A percentile compares a stretch with the other conserved stretches of the same genome.
Conservation (phyloP, 257 asterid genomes). For the Agastache rugosa region DNA sequence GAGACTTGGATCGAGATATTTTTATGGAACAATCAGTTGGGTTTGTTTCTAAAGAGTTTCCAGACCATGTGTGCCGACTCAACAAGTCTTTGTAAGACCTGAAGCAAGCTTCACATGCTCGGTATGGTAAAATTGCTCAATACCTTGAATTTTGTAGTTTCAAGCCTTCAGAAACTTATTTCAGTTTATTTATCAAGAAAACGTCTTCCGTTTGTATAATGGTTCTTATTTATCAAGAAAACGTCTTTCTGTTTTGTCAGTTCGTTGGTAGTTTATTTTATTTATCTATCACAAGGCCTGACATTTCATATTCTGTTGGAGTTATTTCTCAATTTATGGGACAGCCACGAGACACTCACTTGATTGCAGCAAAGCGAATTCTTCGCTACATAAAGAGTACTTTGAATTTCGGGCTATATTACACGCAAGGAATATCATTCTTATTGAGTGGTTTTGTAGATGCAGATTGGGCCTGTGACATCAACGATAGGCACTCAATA, state of each 20-base stretch:
- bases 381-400: no score
- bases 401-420: no score
- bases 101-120: conserved; percentile 41
- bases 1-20: no score
- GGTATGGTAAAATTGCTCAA: conserved; percentile 44
- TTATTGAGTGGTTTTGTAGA: neutral
- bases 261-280: no score
- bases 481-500: neutral
- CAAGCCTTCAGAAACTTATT: conserved; percentile 26
- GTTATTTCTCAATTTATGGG: no score
- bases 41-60: no score
- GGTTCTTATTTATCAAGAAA: conserved; percentile 10
- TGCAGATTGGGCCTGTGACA: neutral
- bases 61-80: conserved; percentile 27
- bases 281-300: no score
- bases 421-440: neutral
- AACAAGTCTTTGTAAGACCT: conserved; percentile 41
- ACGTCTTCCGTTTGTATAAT: neutral
- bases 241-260: no score
- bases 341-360: no score
- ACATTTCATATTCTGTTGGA: no score
- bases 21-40: no score
- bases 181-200: conserved; percentile 39
- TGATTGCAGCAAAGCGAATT: no score
- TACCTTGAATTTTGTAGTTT: conserved; percentile 35